These are phyloP conservation scores for Triticum timopheevii DNA, from an alignment of 176 grass and related monocot genomes.

Conservation along the genomic window DNA sequence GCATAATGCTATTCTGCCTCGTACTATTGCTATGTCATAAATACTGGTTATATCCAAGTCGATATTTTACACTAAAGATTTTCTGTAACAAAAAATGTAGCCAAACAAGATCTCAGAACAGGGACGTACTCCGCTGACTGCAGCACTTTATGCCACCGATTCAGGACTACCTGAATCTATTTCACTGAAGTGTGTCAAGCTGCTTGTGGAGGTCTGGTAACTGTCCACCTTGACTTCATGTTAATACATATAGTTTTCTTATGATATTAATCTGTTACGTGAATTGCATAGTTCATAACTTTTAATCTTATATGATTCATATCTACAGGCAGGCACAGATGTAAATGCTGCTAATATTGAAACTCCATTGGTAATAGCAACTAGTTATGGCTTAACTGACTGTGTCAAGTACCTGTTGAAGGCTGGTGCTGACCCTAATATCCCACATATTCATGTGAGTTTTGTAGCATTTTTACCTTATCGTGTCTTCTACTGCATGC, in stretches of 20 bases:
- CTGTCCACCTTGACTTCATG: neutral
- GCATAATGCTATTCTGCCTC: neutral
- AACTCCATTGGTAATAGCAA: too few species aligned
- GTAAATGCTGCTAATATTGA: too few species aligned
- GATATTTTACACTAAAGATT: neutral
- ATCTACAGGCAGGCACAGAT: too few species aligned
- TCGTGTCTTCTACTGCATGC: too few species aligned
- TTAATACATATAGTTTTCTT: neutral
- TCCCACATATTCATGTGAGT: too few species aligned
- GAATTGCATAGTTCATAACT: too few species aligned
- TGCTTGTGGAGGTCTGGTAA: conserved; percentile 7
- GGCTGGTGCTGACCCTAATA: too few species aligned
- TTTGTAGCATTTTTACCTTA: too few species aligned
- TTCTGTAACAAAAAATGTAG: conserved; percentile 2
- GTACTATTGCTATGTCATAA: neutral
- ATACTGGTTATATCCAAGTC: neutral
- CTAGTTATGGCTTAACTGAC: too few species aligned
- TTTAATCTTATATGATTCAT: too few species aligned
- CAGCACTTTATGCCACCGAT: neutral
- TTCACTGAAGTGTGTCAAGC: conserved; percentile 6
- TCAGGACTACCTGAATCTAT: neutral
- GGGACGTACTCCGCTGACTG: neutral
- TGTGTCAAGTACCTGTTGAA: too few species aligned
- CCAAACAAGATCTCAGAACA: neutral
- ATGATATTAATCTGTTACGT: neutral